Percentiles rank a stretch among this genome's conserved stretches.
Evolutionary conservation across 306 rosid genomes (phyloP).

Genomic region (Rubus idaeus): DNA sequence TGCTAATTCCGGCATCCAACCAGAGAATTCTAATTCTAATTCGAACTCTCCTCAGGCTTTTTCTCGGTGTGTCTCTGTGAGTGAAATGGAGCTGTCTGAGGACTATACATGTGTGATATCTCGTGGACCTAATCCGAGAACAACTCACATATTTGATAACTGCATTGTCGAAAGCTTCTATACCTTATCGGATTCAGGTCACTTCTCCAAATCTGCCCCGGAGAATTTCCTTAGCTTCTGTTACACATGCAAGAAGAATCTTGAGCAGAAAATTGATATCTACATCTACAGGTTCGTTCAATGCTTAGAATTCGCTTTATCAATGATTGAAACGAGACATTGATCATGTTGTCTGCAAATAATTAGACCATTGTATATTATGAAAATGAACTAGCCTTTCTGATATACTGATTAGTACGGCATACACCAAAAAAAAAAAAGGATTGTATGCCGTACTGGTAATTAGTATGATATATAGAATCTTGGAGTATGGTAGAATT

Average conservation of each 20-base stretch:
- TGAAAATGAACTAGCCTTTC: background rate
- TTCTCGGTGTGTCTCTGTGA: conserved; percentile 36
- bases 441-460: no score
- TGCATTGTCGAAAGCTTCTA: conserved; percentile 55
- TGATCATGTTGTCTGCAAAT: background rate
- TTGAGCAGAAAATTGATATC: conserved; percentile 72
- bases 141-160: conserved; percentile 77
- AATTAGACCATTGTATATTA: background rate
- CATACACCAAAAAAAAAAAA: no score
- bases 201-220: conserved; percentile 14
- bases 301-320: no score
- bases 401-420: no score
- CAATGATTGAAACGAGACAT: no score
- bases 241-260: conserved; percentile 75
- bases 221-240: conserved; percentile 72
- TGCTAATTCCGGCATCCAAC: conserved; percentile 28
- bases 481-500: background rate
- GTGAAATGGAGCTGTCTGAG: conserved; percentile 77
- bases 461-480: no score
- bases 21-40: conserved; percentile 17
- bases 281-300: conserved; percentile 65
- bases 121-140: conserved; percentile 73
- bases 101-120: conserved; percentile 83
- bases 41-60: conserved; percentile 7
- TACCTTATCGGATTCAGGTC: conserved; percentile 26